A percentile compares a stretch with the other conserved stretches of the same genome.
Evolutionary conservation across 73 alveolate genomes (phyloP).

Genomic region (Tetrahymena thermophila): DNA sequence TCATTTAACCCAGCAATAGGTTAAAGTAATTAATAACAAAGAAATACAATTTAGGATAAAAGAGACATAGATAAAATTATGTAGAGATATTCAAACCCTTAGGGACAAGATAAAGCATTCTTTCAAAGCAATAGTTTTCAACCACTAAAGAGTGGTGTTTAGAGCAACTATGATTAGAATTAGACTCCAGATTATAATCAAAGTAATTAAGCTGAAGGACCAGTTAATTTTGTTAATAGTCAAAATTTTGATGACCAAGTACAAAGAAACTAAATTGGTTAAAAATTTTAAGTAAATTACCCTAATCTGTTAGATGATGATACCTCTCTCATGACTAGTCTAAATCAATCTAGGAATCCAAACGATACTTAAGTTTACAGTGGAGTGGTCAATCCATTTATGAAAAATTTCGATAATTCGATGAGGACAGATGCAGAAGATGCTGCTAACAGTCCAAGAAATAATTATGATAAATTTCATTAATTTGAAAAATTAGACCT

Average conservation of each 20-base stretch:
- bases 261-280: background rate
- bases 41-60: background rate
- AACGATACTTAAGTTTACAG: background rate
- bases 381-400: background rate
- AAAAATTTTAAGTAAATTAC: background rate
- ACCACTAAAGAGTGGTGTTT: background rate
- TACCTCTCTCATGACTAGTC: background rate
- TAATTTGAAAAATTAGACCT: background rate
- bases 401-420: background rate
- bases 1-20: background rate
- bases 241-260: background rate
- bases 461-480: background rate
- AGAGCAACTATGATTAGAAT: background rate
- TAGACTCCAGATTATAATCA: background rate
- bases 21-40: background rate
- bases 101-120: background rate
- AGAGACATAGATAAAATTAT: background rate
- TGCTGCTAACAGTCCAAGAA: background rate
- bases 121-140: background rate
- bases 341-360: background rate
- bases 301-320: background rate
- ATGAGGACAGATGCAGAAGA: background rate
- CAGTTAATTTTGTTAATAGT: background rate
- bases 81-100: background rate
- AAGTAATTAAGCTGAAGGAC: background rate